These are phyloP conservation scores for Geranium rotundifolium DNA, from an alignment of 345 rosid genomes.

Conservation along the genomic window DNA sequence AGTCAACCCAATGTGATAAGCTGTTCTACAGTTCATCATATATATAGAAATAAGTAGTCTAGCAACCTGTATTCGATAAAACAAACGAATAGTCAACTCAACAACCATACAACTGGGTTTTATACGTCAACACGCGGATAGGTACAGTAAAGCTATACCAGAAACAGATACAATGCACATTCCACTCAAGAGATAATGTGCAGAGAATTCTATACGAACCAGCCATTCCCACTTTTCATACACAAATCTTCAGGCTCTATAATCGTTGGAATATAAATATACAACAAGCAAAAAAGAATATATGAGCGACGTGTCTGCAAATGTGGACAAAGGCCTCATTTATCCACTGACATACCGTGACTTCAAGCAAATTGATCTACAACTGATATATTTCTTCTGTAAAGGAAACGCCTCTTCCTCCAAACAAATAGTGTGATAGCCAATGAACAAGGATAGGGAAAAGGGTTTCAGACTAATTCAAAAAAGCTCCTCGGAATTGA, in stretches of 20 bases:
- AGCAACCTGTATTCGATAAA: no score
- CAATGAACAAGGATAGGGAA: neutral
- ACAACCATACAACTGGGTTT: neutral
- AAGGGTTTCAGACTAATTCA: conserved; percentile 10
- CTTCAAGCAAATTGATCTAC: neutral
- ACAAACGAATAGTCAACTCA: neutral
- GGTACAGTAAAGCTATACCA: neutral
- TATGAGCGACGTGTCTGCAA: no score
- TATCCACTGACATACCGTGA: neutral
- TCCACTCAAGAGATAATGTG: neutral
- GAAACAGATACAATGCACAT: neutral
- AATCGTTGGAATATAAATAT: no score
- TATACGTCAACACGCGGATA: neutral
- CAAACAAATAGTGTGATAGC: neutral
- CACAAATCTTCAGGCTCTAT: neutral
- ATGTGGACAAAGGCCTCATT: neutral
- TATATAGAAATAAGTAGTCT: no score
- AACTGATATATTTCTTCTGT: neutral
- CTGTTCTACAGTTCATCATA: no score
- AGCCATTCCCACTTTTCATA: neutral
- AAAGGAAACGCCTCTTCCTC: conserved; percentile 1
- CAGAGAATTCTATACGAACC: neutral
- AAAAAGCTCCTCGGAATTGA: conserved; percentile 49
- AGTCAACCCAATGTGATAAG: no score
- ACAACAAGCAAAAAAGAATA: no score